phyloP scores from a whole-genome alignment of 1,284 basidiomycete species.

The Ceratobasidium sp. region DNA sequence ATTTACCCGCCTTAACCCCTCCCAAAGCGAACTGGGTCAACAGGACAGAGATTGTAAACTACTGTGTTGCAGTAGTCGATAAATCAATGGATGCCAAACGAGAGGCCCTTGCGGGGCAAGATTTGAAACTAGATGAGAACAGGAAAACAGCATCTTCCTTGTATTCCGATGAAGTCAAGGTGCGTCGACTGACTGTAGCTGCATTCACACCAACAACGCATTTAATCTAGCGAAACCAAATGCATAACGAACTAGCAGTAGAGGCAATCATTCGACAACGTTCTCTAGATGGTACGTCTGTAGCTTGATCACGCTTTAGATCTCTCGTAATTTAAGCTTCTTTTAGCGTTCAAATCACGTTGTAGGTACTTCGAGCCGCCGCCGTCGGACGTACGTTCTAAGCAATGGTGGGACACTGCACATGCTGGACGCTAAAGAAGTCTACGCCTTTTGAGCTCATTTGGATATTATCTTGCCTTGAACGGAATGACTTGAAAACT shows the following conservation, averaged over 20 bases:
- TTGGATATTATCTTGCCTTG: no score
- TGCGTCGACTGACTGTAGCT: slow-evolving; percentile 56
- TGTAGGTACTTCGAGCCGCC: slow-evolving; percentile 87
- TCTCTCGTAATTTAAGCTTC: slow-evolving; percentile 5
- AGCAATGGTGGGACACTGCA: slow-evolving; percentile 76
- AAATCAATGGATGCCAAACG: slow-evolving; percentile 73
- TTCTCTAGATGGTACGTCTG: slow-evolving; percentile 78
- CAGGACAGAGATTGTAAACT: slow-evolving; percentile 81
- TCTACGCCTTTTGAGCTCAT: not conserved
- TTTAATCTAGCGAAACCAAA: slow-evolving; percentile 74
- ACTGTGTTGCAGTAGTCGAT: slow-evolving; percentile 82
- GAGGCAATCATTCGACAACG: slow-evolving; percentile 85
- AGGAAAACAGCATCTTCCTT: slow-evolving; percentile 66
- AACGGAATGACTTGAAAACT: no score
- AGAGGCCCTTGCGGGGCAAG: slow-evolving; percentile 55
- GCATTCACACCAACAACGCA: slow-evolving; percentile 13
- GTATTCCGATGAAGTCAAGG: slow-evolving; percentile 83
- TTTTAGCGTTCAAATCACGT: slow-evolving; percentile 80
- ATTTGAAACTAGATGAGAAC: slow-evolving; percentile 51
- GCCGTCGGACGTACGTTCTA: slow-evolving; percentile 70
- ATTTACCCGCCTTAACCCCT: slow-evolving; percentile 13
- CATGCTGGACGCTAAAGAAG: slow-evolving; percentile 44
- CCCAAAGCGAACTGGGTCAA: slow-evolving; percentile 85
- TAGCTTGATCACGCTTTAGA: slow-evolving; percentile 3
- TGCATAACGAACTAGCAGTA: slow-evolving; percentile 82